Evolutionary conservation across 768 basidiomycete species (phyloP), one percentile per base, ranked within the genome.

Genomic region (Kondoa malvinella): DNA sequence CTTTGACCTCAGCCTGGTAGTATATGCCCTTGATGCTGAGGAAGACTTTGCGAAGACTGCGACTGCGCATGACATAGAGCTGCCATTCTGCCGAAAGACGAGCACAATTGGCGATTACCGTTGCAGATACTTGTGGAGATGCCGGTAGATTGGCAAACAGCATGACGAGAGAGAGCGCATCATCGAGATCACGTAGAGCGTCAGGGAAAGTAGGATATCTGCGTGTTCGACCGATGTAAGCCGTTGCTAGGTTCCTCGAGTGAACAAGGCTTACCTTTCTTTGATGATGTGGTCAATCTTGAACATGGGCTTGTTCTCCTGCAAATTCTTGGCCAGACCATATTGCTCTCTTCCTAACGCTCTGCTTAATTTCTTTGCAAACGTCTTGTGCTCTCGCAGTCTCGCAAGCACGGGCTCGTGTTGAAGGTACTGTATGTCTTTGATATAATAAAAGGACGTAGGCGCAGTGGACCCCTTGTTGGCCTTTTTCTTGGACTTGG

Each of bases 141-240:
- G 89, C 87, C 40, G 94, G 94, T 16, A 99, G 82, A 12, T 87
- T 85, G 8, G 94, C 86, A 75, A 97, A 97, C 40, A 99, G 82
- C 76, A 88, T 88, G 68, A 89, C 82, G 84, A 97, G 89, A 79
- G 90, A 96, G 31, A 99, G 81, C 2, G 91, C 92, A 75, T 99
- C 95, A 77, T 96, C 92, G 72, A 97, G 88, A 76, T 99, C 95
- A 71, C 92, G 85, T 27, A 97, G 78, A 34, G 95, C 92, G 75
- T 96, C 91, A 66, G 89, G 83, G 78, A 99, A 99, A 1, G 92
- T 95, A 1, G 95, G 92, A 78, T 99, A 99, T 76, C 94, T 95
- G 70, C 14, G 31, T 0, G 21, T 21, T 8, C 32, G 15, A 31
- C 50, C 56, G 56, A 25, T 33, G 26, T 14, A 60, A 2, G 21